Percentiles rank a stretch among this genome's conserved stretches.
Conservation (phyloP, 805 yeast genomes). For the Candida odintsovae region DNA sequence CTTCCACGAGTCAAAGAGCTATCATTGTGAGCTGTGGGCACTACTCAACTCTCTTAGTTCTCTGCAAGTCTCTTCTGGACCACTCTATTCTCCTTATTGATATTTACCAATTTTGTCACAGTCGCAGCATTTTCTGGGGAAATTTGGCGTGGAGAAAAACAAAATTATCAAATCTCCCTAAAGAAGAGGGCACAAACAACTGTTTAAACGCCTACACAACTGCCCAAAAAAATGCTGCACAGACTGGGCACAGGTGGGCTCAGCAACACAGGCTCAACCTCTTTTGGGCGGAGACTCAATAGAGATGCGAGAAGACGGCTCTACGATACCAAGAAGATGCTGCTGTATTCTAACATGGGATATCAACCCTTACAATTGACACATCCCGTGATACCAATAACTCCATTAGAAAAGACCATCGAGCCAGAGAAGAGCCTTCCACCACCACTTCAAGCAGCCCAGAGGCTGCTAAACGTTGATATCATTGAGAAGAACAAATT, state of each 20-base stretch:
- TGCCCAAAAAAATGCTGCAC: not conserved
- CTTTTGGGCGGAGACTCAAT: not conserved
- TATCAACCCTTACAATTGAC: constrained; percentile 1
- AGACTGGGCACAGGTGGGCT: not conserved
- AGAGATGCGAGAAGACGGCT: not conserved
- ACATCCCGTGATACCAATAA: constrained; percentile 6
- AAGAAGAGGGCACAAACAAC: not conserved
- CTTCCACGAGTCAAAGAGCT: too few species aligned
- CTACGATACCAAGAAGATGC: constrained; percentile 1
- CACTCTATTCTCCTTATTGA: too few species aligned
- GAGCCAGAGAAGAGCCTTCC: not conserved
- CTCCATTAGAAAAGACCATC: not conserved
- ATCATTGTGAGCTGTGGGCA: too few species aligned
- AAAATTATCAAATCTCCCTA: too few species aligned
- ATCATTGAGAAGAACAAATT: not conserved
- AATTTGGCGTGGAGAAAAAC: not conserved
- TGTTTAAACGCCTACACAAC: not conserved
- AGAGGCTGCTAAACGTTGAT: not conserved
- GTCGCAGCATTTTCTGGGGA: not conserved
- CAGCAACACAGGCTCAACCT: not conserved
- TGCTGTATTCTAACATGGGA: not conserved
- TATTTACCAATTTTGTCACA: not conserved
- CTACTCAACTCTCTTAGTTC: too few species aligned
- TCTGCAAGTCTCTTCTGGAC: too few species aligned
- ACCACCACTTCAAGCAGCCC: not conserved